Evolutionary conservation across 163 green algal species (phyloP).

Genomic region (Scenedesmus sp.): DNA sequence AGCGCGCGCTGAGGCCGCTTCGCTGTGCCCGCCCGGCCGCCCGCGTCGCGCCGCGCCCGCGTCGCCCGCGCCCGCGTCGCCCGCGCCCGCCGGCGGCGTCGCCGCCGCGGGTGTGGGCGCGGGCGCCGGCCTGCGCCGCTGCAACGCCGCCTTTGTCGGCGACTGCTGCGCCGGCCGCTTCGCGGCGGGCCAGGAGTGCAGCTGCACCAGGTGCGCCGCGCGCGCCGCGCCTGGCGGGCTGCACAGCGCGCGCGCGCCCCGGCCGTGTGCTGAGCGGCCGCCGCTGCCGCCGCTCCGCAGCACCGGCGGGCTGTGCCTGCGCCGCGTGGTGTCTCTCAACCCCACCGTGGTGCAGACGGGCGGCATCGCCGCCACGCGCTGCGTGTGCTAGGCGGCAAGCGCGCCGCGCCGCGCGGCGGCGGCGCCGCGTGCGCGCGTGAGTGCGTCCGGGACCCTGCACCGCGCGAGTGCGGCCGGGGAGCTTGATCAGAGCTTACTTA

Average conservation of each 20-base stretch:
- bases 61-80: not conserved
- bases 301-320: conserved; percentile 21
- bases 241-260: too few relatives aligned
- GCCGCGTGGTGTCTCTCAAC: conserved; percentile 13
- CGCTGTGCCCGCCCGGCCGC: conserved; percentile 7
- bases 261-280: too few relatives aligned
- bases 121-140: not conserved
- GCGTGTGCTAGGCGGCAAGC: not conserved
- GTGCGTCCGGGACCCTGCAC: too few relatives aligned
- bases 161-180: conserved; percentile 24
- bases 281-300: conserved; percentile 9
- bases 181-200: conserved; percentile 5
- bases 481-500: too few relatives aligned
- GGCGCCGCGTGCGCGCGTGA: too few relatives aligned
- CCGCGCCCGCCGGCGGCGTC: not conserved
- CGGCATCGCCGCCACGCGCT: conserved; percentile 4
- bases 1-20: not conserved
- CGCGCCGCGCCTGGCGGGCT: too few relatives aligned
- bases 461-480: too few relatives aligned
- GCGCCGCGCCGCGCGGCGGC: too few relatives aligned
- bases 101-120: not conserved
- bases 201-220: conserved; percentile 18
- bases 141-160: conserved; percentile 6
- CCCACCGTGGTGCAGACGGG: conserved; percentile 14
- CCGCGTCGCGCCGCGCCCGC: too few relatives aligned